phyloP scores from a whole-genome alignment of 208 protist genomes.

The Balamuthia mandrillaris region DNA sequence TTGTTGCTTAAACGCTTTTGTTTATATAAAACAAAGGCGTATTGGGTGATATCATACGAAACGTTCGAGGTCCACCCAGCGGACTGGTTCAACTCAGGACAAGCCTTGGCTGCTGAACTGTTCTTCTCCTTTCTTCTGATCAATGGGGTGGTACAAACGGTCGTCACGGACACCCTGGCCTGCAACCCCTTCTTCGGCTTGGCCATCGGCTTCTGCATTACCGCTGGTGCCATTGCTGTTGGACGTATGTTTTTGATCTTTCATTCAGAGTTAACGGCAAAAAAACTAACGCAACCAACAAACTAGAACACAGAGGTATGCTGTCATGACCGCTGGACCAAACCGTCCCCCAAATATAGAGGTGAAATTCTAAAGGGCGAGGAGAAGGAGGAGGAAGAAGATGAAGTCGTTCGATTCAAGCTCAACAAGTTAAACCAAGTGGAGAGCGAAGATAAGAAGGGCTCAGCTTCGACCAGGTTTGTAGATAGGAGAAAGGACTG shows the following conservation, averaged over 20 bases:
- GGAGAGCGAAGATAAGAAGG: no score
- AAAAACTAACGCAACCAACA: no score
- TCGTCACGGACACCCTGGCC: slow-evolving; percentile 6
- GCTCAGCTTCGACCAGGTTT: no score
- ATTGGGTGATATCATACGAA: not conserved
- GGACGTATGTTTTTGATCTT: not conserved
- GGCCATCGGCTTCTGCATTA: slow-evolving; percentile 16
- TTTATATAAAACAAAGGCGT: no score
- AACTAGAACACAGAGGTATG: no score
- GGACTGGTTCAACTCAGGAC: not conserved
- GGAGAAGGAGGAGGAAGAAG: no score
- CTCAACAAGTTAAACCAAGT: no score
- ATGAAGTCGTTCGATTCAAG: no score
- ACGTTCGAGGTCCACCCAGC: slow-evolving; percentile 5
- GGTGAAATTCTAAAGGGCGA: not conserved
- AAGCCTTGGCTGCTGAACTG: not conserved
- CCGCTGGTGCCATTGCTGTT: not conserved
- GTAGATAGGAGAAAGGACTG: no score
- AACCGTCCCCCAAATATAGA: not conserved
- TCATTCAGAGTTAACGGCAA: no score
- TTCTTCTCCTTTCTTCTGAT: slow-evolving; percentile 27
- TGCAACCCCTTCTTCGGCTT: slow-evolving; percentile 28
- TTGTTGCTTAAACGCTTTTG: no score
- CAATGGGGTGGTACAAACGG: slow-evolving; percentile 10
- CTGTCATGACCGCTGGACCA: not conserved